These are phyloP conservation scores for Citrus glauca DNA, from an alignment of 345 rosid genomes.

Conservation along the genomic window DNA sequence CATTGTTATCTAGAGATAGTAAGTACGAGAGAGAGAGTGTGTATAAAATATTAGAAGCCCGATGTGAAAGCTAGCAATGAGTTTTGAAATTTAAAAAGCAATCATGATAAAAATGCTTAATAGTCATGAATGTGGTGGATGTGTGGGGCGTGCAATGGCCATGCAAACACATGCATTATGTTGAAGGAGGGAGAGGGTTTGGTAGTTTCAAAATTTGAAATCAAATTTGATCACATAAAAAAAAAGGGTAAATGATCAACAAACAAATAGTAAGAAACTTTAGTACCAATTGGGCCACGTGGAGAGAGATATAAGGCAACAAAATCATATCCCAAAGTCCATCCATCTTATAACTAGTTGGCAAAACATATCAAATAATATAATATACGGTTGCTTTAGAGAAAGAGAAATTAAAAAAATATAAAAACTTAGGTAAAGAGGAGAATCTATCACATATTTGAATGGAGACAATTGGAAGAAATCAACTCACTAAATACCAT, in stretches of 20 bases:
- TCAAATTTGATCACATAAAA: neutral
- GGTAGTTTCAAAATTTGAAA: slow-evolving; percentile 51
- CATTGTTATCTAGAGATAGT: neutral
- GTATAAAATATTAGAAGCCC: neutral
- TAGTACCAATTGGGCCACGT: slow-evolving; percentile 21
- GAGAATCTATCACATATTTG: slow-evolving; percentile 36
- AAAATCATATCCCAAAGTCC: slow-evolving; percentile 25
- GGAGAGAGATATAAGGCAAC: slow-evolving; percentile 5
- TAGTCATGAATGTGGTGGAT: neutral
- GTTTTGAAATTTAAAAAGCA: slow-evolving; percentile 25
- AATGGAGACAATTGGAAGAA: slow-evolving; percentile 35
- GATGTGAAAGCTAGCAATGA: neutral
- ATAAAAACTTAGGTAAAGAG: neutral
- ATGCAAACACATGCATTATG: neutral
- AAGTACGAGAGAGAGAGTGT: slow-evolving; percentile 1
- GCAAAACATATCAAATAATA: slow-evolving; percentile 7
- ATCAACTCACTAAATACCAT: slow-evolving; percentile 25
- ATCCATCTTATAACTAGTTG: slow-evolving; percentile 9
- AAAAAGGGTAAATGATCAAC: neutral
- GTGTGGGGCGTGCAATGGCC: slow-evolving; percentile 12
- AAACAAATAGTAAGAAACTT: slow-evolving; percentile 16
- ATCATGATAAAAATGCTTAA: slow-evolving; percentile 16
- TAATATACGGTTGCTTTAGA: neutral
- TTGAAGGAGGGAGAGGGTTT: neutral
- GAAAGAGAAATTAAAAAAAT: too few relatives aligned